Evolutionary conservation across 768 basidiomycete genomes (phyloP).

Genomic region (Solioccasus polychromus): DNA sequence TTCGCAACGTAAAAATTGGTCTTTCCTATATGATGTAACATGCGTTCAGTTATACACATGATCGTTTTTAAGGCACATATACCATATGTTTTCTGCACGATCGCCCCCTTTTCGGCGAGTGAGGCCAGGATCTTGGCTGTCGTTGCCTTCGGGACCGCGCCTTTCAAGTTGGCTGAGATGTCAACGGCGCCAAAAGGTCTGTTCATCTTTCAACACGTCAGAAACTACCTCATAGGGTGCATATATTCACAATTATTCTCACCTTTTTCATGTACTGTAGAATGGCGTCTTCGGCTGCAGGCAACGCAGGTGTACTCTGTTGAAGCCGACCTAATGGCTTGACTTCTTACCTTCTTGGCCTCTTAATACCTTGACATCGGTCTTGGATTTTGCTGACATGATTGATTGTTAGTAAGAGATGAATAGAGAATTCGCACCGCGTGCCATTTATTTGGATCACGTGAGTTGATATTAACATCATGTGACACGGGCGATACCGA

Average conservation of each 20-base stretch:
- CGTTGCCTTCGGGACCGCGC: constrained; percentile 78
- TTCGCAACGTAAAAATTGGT: constrained; percentile 86
- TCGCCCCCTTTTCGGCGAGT: constrained; percentile 81
- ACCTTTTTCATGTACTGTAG: constrained; percentile 79
- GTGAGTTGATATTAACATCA: no score
- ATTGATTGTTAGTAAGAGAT: constrained; percentile 7
- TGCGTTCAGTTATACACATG: not conserved
- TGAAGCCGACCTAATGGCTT: not conserved
- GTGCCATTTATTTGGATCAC: no score
- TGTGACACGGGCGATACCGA: no score
- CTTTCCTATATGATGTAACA: constrained; percentile 51
- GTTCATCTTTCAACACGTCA: constrained; percentile 73
- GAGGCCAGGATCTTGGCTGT: constrained; percentile 80
- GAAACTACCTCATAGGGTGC: no score
- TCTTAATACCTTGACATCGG: constrained; percentile 61
- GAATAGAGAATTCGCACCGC: no score
- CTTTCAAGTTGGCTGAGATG: constrained; percentile 87
- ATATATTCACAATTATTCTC: constrained; percentile 10
- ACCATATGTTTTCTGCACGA: constrained; percentile 86
- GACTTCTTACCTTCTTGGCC: constrained; percentile 61
- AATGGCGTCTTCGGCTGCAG: constrained; percentile 68
- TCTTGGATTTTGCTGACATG: constrained; percentile 51
- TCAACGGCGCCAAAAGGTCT: constrained; percentile 93
- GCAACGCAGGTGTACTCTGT: not conserved
- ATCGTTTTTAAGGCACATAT: constrained; percentile 9